Percentiles rank a stretch among this genome's conserved stretches.
phyloP scores from a whole-genome alignment of 495 filamentous ascomycete genomes.

The Xylaria flabelliformis region DNA sequence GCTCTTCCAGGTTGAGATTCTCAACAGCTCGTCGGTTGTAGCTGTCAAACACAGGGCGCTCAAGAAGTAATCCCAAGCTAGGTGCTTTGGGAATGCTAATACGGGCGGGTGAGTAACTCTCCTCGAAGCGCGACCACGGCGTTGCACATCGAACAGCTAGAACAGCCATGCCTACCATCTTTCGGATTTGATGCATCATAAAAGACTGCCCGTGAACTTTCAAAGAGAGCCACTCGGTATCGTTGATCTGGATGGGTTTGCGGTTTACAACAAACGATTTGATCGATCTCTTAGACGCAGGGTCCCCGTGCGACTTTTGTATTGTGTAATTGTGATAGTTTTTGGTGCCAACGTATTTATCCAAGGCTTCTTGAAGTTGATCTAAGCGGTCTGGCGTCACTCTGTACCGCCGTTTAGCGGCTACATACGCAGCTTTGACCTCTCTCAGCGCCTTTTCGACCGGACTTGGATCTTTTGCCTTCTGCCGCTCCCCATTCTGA shows the following conservation, averaged over 20 bases:
- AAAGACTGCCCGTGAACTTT: constrained; percentile 97
- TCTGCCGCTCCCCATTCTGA: constrained; percentile 27
- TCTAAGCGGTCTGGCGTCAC: constrained; percentile 72
- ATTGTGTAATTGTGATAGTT: constrained; percentile 98
- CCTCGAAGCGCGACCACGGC: constrained; percentile 65
- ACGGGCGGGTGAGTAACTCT: constrained; percentile 69
- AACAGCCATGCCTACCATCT: constrained; percentile 94
- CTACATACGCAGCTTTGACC: constrained; percentile 77
- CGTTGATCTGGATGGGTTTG: constrained; percentile 79
- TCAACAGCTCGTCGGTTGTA: constrained; percentile 73
- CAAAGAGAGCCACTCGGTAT: constrained; percentile 92
- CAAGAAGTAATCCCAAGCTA: constrained; percentile 83
- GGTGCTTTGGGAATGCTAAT: constrained; percentile 94
- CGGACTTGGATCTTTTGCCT: constrained; percentile 47
- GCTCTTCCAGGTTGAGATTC: constrained; percentile 61
- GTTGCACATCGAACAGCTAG: constrained; percentile 83
- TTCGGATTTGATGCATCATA: constrained; percentile 99
- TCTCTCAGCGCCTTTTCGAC: constrained; percentile 71
- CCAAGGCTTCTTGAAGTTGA: constrained; percentile 73
- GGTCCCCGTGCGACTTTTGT: constrained; percentile 77
- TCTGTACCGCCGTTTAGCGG: constrained; percentile 81
- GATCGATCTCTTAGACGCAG: constrained; percentile 85
- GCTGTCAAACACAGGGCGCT: constrained; percentile 84
- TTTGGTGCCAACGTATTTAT: constrained; percentile 75
- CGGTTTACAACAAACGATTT: constrained; percentile 79